phyloP scores from a whole-genome alignment of 805 yeast species.

The Candida silvicultrix region DNA sequence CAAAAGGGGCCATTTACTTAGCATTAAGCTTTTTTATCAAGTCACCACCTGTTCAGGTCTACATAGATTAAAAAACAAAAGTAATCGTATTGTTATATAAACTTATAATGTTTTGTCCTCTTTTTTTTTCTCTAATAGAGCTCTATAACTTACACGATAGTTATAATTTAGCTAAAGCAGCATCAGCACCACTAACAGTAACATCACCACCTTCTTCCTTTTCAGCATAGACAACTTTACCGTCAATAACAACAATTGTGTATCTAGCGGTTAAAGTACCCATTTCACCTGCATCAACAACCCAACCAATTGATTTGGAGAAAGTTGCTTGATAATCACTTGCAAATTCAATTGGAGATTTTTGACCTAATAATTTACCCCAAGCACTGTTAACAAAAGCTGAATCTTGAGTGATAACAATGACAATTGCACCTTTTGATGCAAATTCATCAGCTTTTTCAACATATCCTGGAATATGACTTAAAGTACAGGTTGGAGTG shows the following conservation, averaged over 20 bases:
- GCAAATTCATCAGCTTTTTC: constrained; percentile 42
- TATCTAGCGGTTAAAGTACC: constrained; percentile 66
- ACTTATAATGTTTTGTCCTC: too few species aligned
- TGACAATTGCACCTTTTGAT: constrained; percentile 48
- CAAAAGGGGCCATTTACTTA: too few species aligned
- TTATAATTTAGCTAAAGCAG: constrained; percentile 22
- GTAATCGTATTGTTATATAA: too few species aligned
- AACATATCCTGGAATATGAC: constrained; percentile 67
- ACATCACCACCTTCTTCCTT: constrained; percentile 24
- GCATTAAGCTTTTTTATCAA: too few species aligned
- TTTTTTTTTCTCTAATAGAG: too few species aligned
- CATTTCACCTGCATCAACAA: constrained; percentile 43
- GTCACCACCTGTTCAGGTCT: too few species aligned
- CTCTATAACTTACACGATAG: too few species aligned
- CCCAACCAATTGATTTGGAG: constrained; percentile 53
- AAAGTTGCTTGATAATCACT: constrained; percentile 60
- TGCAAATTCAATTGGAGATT: constrained; percentile 40
- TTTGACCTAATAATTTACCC: constrained; percentile 38
- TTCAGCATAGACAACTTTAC: constrained; percentile 42
- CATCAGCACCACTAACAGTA: constrained; percentile 22
- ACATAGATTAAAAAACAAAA: too few species aligned
- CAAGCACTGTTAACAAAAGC: constrained; percentile 69
- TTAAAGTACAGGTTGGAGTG: constrained; percentile 73
- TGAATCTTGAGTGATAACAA: constrained; percentile 63
- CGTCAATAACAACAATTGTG: constrained; percentile 62